Base-by-base conservation (phyloP, 768 basidiomycete species). In the Suillus hirtellus region DNA sequence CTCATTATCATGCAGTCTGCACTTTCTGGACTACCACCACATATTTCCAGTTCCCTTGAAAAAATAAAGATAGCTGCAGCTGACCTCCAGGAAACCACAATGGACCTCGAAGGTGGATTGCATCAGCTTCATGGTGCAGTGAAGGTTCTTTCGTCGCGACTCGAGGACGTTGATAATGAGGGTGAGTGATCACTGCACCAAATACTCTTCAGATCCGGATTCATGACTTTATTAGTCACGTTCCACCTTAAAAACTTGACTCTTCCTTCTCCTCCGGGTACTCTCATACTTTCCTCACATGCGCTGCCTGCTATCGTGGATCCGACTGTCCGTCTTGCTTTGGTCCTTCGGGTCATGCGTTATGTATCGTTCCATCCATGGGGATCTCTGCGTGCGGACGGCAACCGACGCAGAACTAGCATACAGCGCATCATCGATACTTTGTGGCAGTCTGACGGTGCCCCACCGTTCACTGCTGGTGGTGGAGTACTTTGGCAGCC, bases 281-380 rank as follows among this genome's bases (percentile, higher is more conserved):
- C 86, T 17, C 78, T 84, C 62, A 69, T 86, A 47, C 70, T 88
- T 2, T 79, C 85, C 0, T 72, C 71, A 14, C 64, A 69, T 10
- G 66, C 72, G 2, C 69, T 86, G 0, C 56, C 69, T 42, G 60
- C 69, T 0, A 74, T 84, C 54, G 63, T 70, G 1, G 75, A 82
- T 46, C 72, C 73, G 0, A 63, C 67, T 3, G 60, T 84, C 19
- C 79, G 75, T 59, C 71, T 68, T 50, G 80, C 81, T 2, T 69
- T 87, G 50, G 70, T 87, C 64, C 73, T 82, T 49, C 82, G 86
- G 38, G 77, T 88, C 35, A 76, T 92, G 59, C 90, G 91, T 15
- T 89, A 86, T 68, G 76, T 87, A 47, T 93, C 92, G 0, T 87
- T 85, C 52, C 78, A 83, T 44, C 88, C 90, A 2, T 95, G 93